Evolutionary conservation across 2,329 filamentous ascomycete species (phyloP).

Genomic region (Blastomyces gilchristii): DNA sequence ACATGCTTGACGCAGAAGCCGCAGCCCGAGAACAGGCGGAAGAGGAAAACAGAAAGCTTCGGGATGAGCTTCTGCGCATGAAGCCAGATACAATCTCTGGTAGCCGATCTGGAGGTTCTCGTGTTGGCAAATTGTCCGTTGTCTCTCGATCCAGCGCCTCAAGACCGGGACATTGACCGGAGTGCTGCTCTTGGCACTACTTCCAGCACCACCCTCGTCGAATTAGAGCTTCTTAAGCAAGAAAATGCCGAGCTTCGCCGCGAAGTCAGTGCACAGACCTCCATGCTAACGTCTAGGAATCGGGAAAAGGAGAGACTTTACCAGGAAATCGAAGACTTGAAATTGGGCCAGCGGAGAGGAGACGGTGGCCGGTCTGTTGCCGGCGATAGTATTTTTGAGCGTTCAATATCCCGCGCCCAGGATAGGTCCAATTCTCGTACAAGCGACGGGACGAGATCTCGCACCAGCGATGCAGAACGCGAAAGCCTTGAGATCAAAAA

Average conservation of each 20-base stretch:
- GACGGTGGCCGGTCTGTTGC: slow-evolving; percentile 50
- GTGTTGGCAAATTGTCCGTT: slow-evolving; percentile 26
- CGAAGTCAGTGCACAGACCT: slow-evolving; percentile 90
- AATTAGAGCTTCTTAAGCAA: slow-evolving; percentile 71
- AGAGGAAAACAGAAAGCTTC: slow-evolving; percentile 72
- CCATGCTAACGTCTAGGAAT: slow-evolving; percentile 92
- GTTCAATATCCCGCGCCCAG: slow-evolving; percentile 79
- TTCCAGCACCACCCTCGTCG: slow-evolving; percentile 62
- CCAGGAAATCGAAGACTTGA: slow-evolving; percentile 94
- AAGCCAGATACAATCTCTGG: slow-evolving; percentile 20
- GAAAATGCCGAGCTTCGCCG: slow-evolving; percentile 87
- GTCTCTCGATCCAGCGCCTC: slow-evolving; percentile 30
- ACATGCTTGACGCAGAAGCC: slow-evolving; percentile 85
- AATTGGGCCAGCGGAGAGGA: slow-evolving; percentile 69
- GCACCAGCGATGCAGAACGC: slow-evolving; percentile 62
- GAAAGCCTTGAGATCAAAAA: slow-evolving; percentile 80
- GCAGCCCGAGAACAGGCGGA: slow-evolving; percentile 80
- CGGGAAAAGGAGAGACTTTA: slow-evolving; percentile 90
- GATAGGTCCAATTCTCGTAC: slow-evolving; percentile 63
- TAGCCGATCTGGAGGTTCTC: slow-evolving; percentile 23
- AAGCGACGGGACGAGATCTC: slow-evolving; percentile 58
- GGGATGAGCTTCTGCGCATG: slow-evolving; percentile 72
- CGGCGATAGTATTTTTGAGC: slow-evolving; percentile 83
- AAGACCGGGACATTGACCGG: slow-evolving; percentile 28
- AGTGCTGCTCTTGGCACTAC: slow-evolving; percentile 44